phyloP scores from a whole-genome alignment of 2,329 filamentous ascomycete species.

The Phialophora verrucosa region DNA sequence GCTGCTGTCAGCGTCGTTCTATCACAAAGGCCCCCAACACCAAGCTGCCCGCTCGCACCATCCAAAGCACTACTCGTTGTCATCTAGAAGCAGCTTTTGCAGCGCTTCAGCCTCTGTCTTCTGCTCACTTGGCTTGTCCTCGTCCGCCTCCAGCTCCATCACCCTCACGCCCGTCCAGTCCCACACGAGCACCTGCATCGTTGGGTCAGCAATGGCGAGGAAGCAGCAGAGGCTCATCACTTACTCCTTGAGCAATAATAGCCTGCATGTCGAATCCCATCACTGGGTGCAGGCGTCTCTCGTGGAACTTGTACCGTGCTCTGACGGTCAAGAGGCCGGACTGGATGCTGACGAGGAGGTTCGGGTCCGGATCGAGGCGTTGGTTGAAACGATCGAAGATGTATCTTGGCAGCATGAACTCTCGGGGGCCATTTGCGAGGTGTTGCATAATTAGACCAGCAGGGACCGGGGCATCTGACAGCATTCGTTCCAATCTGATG shows the following conservation, averaged over 20 bases:
- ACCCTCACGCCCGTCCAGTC: not conserved
- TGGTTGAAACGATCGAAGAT: not conserved
- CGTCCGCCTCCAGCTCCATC: not conserved
- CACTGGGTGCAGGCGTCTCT: not conserved
- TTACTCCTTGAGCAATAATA: not conserved
- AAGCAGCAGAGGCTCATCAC: not conserved
- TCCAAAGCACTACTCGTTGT: not conserved
- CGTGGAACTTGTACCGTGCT: not conserved
- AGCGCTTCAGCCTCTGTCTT: not conserved
- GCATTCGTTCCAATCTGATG: not conserved
- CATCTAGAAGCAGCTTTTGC: not conserved
- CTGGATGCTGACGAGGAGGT: not conserved
- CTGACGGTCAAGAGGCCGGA: not conserved
- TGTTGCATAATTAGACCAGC: not conserved
- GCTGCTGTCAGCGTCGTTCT: not conserved
- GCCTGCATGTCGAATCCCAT: not conserved
- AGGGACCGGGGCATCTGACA: not conserved
- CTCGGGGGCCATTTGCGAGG: not conserved
- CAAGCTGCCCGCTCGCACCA: not conserved
- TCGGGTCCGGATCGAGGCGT: not conserved
- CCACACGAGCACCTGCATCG: not conserved
- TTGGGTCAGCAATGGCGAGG: not conserved
- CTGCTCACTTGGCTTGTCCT: not conserved
- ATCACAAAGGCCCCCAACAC: not conserved
- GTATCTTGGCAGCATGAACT: not conserved